Evolutionary conservation across 805 yeast genomes (phyloP).

Genomic region (Suhomyces prunicola): DNA sequence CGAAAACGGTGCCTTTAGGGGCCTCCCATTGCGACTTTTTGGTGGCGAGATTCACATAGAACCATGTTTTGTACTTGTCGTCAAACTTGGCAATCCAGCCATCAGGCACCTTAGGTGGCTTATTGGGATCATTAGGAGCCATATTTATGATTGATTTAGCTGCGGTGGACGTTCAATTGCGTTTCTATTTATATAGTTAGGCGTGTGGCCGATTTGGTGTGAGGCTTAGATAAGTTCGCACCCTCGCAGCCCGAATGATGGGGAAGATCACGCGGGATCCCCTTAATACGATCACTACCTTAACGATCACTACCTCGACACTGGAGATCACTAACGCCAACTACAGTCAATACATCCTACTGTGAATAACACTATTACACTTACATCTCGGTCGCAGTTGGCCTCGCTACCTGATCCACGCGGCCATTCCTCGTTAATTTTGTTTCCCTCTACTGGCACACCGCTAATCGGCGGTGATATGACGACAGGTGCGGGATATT

Average conservation of each 20-base stretch:
- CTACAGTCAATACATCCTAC: too few species aligned
- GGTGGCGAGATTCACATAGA: conserved; percentile 70
- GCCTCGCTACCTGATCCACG: too few species aligned
- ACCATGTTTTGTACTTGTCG: conserved; percentile 68
- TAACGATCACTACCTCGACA: too few species aligned
- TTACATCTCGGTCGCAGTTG: too few species aligned
- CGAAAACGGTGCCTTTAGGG: conserved; percentile 57
- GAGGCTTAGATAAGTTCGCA: not conserved
- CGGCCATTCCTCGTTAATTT: too few species aligned
- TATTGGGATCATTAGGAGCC: conserved; percentile 15
- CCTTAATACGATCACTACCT: too few species aligned
- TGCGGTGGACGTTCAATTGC: not conserved
- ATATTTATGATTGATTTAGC: not conserved
- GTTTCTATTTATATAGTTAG: not conserved
- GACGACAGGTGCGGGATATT: too few species aligned
- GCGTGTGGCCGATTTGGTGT: not conserved
- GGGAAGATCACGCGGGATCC: not conserved
- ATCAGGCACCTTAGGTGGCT: conserved; percentile 53
- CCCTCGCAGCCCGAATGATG: not conserved
- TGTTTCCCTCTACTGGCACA: too few species aligned
- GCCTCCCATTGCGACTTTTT: conserved; percentile 90
- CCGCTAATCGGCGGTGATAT: too few species aligned
- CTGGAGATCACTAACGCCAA: too few species aligned
- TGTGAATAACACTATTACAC: too few species aligned
- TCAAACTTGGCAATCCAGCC: conserved; percentile 79